phyloP scores from a whole-genome alignment of 768 basidiomycete genomes.

The Rhizopogon sp. region DNA sequence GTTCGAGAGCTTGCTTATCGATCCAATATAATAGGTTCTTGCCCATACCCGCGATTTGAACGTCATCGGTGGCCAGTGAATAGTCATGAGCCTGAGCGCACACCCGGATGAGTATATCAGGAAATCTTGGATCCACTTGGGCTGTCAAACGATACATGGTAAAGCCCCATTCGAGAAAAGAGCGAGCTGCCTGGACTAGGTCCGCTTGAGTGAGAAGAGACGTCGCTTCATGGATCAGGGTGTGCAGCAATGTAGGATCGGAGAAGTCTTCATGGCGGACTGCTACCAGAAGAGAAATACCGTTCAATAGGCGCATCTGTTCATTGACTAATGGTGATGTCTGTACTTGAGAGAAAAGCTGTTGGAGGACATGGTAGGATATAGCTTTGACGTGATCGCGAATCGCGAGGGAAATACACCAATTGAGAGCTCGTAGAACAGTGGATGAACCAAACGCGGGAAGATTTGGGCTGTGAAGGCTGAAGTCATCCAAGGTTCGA shows the following conservation, averaged over 20 bases:
- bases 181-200: conserved; percentile 63
- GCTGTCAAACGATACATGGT: conserved; percentile 37
- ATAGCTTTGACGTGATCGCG: conserved; percentile 47
- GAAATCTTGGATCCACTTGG: conserved; percentile 46
- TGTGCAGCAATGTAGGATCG: conserved; percentile 57
- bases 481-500: conserved; percentile 43
- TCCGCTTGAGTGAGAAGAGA: conserved; percentile 65
- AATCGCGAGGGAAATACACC: conserved; percentile 45
- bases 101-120: conserved; percentile 68
- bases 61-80: conserved; percentile 27
- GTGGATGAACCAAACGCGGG: conserved; percentile 49
- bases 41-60: conserved; percentile 31
- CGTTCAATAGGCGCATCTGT: conserved; percentile 70
- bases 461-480: conserved; percentile 59
- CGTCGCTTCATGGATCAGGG: conserved; percentile 62
- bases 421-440: conserved; percentile 52
- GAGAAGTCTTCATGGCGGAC: conserved; percentile 50
- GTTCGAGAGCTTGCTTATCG: conserved; percentile 43
- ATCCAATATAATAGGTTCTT: conserved; percentile 57
- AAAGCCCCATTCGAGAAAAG: conserved; percentile 77
- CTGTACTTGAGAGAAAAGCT: conserved; percentile 64
- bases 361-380: conserved; percentile 74
- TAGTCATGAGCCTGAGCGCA: conserved; percentile 57
- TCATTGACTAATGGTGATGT: conserved; percentile 75
- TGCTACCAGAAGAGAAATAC: conserved; percentile 70